Evolutionary conservation across 2,329 filamentous ascomycete genomes (phyloP).

Genomic region (Alternaria brassicae): DNA sequence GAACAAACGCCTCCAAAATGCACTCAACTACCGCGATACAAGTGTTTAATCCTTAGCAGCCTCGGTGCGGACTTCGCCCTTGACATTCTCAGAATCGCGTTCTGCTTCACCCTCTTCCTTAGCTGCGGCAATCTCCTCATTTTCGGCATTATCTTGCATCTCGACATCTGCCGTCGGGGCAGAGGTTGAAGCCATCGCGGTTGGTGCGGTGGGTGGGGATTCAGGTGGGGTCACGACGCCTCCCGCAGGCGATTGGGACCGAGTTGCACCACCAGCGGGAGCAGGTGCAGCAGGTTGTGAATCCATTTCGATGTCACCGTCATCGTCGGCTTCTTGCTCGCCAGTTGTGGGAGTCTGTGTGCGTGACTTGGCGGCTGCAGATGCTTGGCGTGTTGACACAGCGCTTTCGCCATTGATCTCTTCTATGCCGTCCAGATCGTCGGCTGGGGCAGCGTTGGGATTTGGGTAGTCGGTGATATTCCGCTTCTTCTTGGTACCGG

Average conservation of each 20-base stretch:
- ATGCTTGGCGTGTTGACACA: conserved; percentile 38
- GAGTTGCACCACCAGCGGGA: conserved; percentile 21
- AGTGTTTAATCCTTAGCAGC: conserved; percentile 33
- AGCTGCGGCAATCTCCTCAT: conserved; percentile 26
- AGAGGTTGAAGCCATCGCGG: conserved; percentile 25
- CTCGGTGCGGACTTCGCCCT: conserved; percentile 41
- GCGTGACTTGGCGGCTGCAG: conserved; percentile 31
- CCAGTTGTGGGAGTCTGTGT: conserved; percentile 38
- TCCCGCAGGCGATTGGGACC: conserved; percentile 40
- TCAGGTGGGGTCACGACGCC: conserved; percentile 48
- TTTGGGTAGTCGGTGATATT: conserved; percentile 70
- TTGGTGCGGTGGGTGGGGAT: conserved; percentile 35
- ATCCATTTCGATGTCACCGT: conserved; percentile 50
- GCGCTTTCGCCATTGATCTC: conserved; percentile 44
- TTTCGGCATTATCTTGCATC: conserved; percentile 36
- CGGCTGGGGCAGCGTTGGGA: conserved; percentile 53
- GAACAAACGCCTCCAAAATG: conserved; percentile 23
- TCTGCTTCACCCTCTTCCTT: conserved; percentile 39
- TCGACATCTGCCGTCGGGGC: conserved; percentile 39
- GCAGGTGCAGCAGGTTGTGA: conserved; percentile 28
- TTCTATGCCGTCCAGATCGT: conserved; percentile 36
- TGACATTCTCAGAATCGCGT: conserved; percentile 40
- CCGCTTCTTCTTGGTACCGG: conserved; percentile 56
- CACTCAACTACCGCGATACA: neutral
- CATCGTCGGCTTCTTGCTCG: conserved; percentile 38